Evolutionary conservation across 805 yeast species (phyloP), one percentile per base, ranked within the genome.

Genomic region (Metschnikowia lunata): DNA sequence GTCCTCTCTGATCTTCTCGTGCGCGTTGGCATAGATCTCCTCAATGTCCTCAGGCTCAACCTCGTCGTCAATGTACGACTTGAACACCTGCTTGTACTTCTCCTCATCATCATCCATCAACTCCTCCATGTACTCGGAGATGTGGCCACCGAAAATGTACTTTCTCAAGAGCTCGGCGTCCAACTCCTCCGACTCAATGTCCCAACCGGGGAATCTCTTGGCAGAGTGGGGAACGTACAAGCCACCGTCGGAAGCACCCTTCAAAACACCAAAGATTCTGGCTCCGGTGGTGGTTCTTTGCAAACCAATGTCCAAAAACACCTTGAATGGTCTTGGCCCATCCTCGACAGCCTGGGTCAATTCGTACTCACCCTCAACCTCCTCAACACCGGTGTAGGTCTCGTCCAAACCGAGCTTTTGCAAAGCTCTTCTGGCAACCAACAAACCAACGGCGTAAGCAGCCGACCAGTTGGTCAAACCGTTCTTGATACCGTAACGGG

Each of bases 201-300:
- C 99, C 95, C 91, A 93, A 80, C 99, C 99, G 77, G 99, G 99
- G 96, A 90, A 93, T 85, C 99, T 90, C 83, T 90, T 90, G 71
- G 96, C 87, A 64, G 96, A 88, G 90, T 93, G 99, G 62, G 99
- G 99, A 71, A 93, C 80, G 90, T 86, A 88, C 67, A 93, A 81
- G 66, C 99, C 99, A 87, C 99, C 99, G 74, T 93, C 99, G 57
- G 98, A 91, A 69, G 99, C 99, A 86, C 99, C 99, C 85, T 93
- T 93, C 69, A 93, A 80, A 70, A 93, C 97, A 88, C 98, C 99
- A 68, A 93, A 93, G 74, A 93, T 82, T 78, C 96, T 88, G 71
- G 98, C 97, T 88, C 99, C 99, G 67, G 98, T 90, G 79, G 99
- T 93, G 79, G 99, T 89, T 85, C 99, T 90, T 79, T 89, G 95